Evolutionary conservation across 352 stramenopile genomes (phyloP).

Genomic region (Phytophthora hybrid): DNA sequence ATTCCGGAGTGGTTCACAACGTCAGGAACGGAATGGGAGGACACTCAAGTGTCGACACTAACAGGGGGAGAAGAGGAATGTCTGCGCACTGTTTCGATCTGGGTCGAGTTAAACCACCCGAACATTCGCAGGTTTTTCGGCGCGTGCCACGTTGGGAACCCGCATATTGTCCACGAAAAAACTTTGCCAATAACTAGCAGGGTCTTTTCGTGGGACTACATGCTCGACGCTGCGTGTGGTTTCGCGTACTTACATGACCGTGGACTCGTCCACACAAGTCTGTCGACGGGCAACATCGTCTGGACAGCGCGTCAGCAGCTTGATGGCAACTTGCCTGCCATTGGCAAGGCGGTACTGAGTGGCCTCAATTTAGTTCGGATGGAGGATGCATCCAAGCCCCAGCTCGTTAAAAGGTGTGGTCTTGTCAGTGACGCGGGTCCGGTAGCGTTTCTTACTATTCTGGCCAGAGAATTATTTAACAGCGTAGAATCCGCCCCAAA

Average conservation of each 20-base stretch:
- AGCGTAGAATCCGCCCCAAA: background rate
- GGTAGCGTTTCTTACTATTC: background rate
- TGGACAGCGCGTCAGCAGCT: background rate
- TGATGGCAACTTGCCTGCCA: too few species aligned
- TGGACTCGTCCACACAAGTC: background rate
- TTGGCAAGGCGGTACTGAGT: background rate
- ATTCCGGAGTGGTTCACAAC: conserved; percentile 16
- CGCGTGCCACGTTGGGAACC: conserved; percentile 30
- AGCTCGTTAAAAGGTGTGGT: background rate
- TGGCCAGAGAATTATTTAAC: background rate
- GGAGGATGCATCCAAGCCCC: background rate
- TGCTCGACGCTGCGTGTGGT: background rate
- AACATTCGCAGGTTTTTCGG: conserved; percentile 32
- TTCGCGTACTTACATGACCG: too few species aligned
- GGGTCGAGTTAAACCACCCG: conserved; percentile 21
- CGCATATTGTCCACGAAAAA: background rate
- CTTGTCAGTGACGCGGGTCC: background rate
- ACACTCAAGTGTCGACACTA: background rate
- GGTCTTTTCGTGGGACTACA: background rate
- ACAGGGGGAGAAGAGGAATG: conserved; percentile 20
- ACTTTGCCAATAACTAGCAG: background rate
- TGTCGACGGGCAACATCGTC: background rate
- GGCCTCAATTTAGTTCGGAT: background rate
- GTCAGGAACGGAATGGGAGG: conserved; percentile 9
- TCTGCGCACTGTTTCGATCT: conserved; percentile 14